Percentiles rank a stretch among this genome's conserved stretches.
These are phyloP conservation scores for Oryza longistaminata DNA, from an alignment of 176 grass and related monocot genomes.

Conservation along the genomic window DNA sequence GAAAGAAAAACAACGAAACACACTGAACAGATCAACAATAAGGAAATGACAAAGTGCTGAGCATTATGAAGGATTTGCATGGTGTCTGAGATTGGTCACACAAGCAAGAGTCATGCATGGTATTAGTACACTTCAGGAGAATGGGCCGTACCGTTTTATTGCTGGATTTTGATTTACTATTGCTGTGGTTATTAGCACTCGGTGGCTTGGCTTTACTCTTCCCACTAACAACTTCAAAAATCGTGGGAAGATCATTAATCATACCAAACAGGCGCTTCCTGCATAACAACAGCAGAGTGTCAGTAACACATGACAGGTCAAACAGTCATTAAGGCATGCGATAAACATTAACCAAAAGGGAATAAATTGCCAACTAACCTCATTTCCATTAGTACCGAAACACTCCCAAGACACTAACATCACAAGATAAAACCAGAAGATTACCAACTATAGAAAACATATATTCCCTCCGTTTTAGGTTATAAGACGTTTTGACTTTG, in stretches of 20 bases:
- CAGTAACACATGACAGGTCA: neutral
- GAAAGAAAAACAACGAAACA: neutral
- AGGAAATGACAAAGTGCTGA: neutral
- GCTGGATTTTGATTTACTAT: conserved; percentile 78
- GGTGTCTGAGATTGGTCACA: neutral
- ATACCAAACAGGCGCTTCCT: conserved; percentile 92
- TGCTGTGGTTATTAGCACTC: conserved; percentile 59
- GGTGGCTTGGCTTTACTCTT: conserved; percentile 66
- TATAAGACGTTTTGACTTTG: too few relatives aligned
- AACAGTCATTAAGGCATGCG: neutral
- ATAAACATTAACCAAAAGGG: neutral
- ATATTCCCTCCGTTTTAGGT: too few relatives aligned
- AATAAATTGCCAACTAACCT: too few relatives aligned
- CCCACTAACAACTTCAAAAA: conserved; percentile 78
- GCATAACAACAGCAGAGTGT: conserved; percentile 11
- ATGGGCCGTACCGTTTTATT: conserved; percentile 62
- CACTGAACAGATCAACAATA: neutral
- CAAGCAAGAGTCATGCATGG: neutral
- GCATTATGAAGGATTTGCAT: neutral
- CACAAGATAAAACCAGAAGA: neutral
- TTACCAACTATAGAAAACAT: neutral
- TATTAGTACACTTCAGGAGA: neutral
- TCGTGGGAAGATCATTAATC: conserved; percentile 87
- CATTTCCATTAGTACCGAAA: neutral
- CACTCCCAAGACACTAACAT: neutral